A percentile compares a stretch with the other conserved stretches of the same genome.
Conservation (phyloP, 345 rosid genomes). For the Hibiscus trionum region DNA sequence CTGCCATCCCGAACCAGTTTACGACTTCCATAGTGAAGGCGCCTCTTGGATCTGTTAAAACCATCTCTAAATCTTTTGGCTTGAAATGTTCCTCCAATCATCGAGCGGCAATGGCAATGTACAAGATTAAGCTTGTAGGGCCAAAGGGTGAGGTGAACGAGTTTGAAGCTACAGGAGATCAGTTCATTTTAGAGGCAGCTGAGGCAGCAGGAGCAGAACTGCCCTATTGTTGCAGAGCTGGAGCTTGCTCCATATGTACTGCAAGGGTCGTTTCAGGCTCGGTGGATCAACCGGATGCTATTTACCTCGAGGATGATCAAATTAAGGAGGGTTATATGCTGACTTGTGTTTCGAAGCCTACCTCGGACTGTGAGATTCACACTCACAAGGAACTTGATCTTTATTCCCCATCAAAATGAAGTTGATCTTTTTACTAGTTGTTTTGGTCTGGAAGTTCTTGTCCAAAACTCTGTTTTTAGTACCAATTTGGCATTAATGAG, state of each 20-base stretch:
- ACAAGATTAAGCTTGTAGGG: slow-evolving; percentile 73
- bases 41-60: slow-evolving; percentile 39
- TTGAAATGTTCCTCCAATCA: slow-evolving; percentile 44
- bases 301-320: slow-evolving; percentile 64
- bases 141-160: slow-evolving; percentile 55
- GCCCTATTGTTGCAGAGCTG: slow-evolving; percentile 91
- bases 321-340: slow-evolving; percentile 50
- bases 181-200: slow-evolving; percentile 72
- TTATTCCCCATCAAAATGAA: slow-evolving; percentile 15
- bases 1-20: slow-evolving; percentile 29
- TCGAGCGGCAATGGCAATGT: slow-evolving; percentile 45
- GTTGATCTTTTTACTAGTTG: neutral
- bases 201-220: slow-evolving; percentile 72
- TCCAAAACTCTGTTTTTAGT: neutral
- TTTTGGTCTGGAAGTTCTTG: neutral
- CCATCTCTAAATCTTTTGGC: slow-evolving; percentile 46
- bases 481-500: neutral
- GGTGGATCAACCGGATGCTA: slow-evolving; percentile 81
- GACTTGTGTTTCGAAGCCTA: slow-evolving; percentile 71
- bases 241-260: slow-evolving; percentile 83
- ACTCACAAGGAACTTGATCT: slow-evolving; percentile 80
- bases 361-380: slow-evolving; percentile 68
- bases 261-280: slow-evolving; percentile 56
- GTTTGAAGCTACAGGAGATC: slow-evolving; percentile 51
- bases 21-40: slow-evolving; percentile 19